Evolutionary conservation across 352 stramenopile genomes (phyloP).

Genomic region (Globisporangium viniferum): DNA sequence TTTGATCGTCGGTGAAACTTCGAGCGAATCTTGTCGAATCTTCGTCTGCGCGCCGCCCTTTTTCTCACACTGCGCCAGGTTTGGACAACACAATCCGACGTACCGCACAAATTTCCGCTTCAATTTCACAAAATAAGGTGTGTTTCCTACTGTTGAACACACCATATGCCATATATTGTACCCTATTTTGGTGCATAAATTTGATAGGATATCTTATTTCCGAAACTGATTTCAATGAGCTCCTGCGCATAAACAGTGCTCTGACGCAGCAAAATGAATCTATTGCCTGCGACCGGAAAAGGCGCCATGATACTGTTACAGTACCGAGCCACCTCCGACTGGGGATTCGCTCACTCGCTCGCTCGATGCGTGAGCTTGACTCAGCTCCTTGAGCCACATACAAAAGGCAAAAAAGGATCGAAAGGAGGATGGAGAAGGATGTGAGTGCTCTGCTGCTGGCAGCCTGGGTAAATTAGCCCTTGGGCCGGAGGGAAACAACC

Average conservation of each 20-base stretch:
- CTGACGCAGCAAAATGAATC: slow-evolving; percentile 3
- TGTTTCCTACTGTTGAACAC: neutral
- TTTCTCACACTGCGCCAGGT: neutral
- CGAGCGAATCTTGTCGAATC: slow-evolving; percentile 8
- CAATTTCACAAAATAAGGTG: neutral
- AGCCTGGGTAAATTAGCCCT: too few species aligned
- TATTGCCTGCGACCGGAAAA: neutral
- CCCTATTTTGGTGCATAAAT: neutral
- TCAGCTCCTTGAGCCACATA: neutral
- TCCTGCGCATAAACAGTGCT: neutral
- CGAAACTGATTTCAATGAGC: neutral
- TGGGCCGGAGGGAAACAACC: neutral
- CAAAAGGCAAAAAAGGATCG: neutral
- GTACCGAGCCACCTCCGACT: neutral
- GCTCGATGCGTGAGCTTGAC: neutral
- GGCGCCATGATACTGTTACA: neutral
- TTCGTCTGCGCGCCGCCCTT: neutral
- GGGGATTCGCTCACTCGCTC: neutral
- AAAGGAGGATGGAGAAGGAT: neutral
- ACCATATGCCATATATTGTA: too few species aligned
- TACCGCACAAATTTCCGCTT: neutral
- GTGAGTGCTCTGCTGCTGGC: neutral
- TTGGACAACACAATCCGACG: slow-evolving; percentile 2
- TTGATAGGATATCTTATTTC: neutral
- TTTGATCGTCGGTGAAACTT: neutral